Evolutionary conservation across 2,329 filamentous ascomycete species (phyloP), one percentile per base, ranked within the genome.

Genomic region (Ophiostoma montium): DNA sequence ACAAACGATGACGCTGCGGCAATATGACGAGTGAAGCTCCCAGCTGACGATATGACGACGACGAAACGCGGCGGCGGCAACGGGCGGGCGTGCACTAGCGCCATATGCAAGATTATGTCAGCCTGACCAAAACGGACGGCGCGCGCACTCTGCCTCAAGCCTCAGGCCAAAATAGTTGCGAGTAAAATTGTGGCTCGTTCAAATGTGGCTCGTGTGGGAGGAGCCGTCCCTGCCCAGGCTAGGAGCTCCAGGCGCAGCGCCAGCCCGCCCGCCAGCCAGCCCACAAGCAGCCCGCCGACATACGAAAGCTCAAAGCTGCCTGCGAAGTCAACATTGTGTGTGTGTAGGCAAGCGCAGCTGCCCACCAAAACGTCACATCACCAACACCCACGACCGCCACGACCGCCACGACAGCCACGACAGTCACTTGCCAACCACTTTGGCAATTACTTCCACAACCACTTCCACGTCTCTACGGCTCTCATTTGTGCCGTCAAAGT

Each of bases 231-330:
- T n/a, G n/a, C n/a, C 45, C 35, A 42, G 39, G 39, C 21, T 30
- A 15, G 23, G 15, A 35, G 38, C 39, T 19, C 47, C 32, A 27
- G 31, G 38, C 21, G 15, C 18, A 23, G n/a, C n/a, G 15, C 27
- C 21, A 32, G 23, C 45, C 19, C n/a, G n/a, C n/a, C n/a, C n/a
- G n/a, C n/a, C n/a, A n/a, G 42, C 16, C 23, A 43, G 48, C 42
- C 38, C 31, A 36, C 32, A 44, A 41, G 19, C 38, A 41, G 38
- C 38, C 38, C 38, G 38, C 23, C 39, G 16, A 52, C 48, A 39
- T 54, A 54, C 53, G 53, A 53, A 54, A 55, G 55, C 55, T 56
- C 50, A 50, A 31, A 56, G 55, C 55, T 56, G 55, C 55, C 55
- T 56, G 53, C 44, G 32, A 48, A 38, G 21, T 21, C 27, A 10